Percentiles rank a stretch among this genome's conserved stretches.
Evolutionary conservation across 2,329 filamentous ascomycete species (phyloP).

Genomic region (Sporothrix protearum): DNA sequence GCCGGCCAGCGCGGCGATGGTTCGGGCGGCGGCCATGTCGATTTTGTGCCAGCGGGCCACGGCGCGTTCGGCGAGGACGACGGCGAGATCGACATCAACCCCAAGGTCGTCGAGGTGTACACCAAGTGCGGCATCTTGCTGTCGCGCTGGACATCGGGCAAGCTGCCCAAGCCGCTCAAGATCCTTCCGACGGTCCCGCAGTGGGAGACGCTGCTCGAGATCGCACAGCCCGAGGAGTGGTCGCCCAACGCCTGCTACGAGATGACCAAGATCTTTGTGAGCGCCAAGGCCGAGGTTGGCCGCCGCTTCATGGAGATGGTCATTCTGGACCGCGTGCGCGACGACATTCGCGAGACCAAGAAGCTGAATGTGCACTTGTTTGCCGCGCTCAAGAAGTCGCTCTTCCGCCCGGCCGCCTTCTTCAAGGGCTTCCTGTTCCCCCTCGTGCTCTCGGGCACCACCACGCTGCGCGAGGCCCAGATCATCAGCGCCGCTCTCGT

Average conservation of each 20-base stretch:
- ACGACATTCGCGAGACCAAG: constrained; percentile 90
- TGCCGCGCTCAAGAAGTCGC: constrained; percentile 83
- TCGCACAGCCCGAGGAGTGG: constrained; percentile 57
- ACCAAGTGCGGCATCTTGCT: constrained; percentile 83
- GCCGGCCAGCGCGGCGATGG: constrained; percentile 39
- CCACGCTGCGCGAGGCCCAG: constrained; percentile 84
- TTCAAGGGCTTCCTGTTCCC: constrained; percentile 95
- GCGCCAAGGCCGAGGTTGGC: constrained; percentile 72
- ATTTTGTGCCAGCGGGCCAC: constrained; percentile 36
- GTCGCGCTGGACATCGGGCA: constrained; percentile 87
- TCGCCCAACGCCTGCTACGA: constrained; percentile 79
- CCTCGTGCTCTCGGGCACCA: constrained; percentile 77
- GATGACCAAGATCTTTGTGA: constrained; percentile 88
- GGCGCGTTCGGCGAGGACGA: constrained; percentile 68
- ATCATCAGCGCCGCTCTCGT: constrained; percentile 85
- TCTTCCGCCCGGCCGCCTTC: constrained; percentile 93
- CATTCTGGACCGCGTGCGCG: constrained; percentile 82
- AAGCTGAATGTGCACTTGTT: constrained; percentile 96
- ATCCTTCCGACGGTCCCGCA: constrained; percentile 87
- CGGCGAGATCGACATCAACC: constrained; percentile 72
- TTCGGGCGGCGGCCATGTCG: background rate
- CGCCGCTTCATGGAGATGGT: constrained; percentile 85
- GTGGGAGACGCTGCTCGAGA: constrained; percentile 53
- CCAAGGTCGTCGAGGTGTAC: constrained; percentile 91
- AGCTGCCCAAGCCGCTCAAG: constrained; percentile 95